Conservation (phyloP, 164 flowering plant genomes). For the Echeveria elegans region DNA sequence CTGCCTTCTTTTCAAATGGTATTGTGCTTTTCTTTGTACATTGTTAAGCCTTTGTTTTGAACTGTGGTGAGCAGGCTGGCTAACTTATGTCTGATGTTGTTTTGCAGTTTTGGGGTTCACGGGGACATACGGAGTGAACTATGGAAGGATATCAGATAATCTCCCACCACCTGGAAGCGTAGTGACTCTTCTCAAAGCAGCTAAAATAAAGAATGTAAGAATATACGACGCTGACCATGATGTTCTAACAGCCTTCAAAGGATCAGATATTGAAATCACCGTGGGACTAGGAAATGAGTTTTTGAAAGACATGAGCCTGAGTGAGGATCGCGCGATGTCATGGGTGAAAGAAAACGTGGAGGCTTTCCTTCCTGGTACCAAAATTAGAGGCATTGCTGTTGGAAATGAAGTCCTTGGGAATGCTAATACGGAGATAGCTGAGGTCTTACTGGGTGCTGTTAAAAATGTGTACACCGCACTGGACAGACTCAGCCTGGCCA, state of each 20-base stretch:
- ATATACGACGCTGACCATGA: constrained; percentile 70
- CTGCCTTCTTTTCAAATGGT: background rate
- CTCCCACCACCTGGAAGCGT: constrained; percentile 66
- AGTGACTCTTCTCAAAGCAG: constrained; percentile 72
- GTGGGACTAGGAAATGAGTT: constrained; percentile 64
- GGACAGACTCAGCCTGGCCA: constrained; percentile 23
- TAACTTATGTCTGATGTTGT: background rate
- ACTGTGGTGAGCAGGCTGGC: background rate
- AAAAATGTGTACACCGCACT: constrained; percentile 57
- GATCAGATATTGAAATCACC: constrained; percentile 60
- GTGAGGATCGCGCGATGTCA: constrained; percentile 46
- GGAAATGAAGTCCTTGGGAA: constrained; percentile 74
- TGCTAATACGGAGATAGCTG: constrained; percentile 31
- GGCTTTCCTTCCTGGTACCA: constrained; percentile 53
- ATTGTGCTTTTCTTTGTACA: background rate
- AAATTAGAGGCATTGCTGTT: constrained; percentile 60
- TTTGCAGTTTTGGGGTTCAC: constrained; percentile 39
- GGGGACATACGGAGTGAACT: constrained; percentile 80
- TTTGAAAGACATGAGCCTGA: constrained; percentile 50
- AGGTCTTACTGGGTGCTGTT: constrained; percentile 51
- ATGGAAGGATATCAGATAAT: constrained; percentile 74
- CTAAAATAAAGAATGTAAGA: constrained; percentile 60
- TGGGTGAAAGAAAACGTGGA: constrained; percentile 70
- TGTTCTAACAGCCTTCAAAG: constrained; percentile 14
- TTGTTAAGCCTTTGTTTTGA: background rate